These are phyloP conservation scores for Tylopilus sp. DNA, from an alignment of 768 basidiomycete species.

Conservation along the genomic window DNA sequence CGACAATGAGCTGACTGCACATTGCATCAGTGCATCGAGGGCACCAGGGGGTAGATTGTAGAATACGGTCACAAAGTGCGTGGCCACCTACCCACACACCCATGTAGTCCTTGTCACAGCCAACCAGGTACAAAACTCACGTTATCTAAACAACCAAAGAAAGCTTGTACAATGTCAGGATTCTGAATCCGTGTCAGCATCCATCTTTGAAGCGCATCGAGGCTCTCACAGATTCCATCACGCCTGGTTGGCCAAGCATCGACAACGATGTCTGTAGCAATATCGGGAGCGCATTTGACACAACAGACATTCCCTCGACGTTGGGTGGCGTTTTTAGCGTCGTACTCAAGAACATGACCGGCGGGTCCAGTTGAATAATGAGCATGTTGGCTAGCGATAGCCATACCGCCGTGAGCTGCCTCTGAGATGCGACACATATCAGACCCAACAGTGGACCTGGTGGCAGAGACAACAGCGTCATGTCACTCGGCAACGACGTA, in stretches of 20 bases:
- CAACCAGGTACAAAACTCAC: slow-evolving; percentile 37
- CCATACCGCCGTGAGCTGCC: slow-evolving; percentile 80
- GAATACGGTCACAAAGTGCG: slow-evolving; percentile 58
- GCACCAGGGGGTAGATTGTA: slow-evolving; percentile 61
- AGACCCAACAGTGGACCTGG: slow-evolving; percentile 79
- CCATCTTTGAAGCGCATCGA: neutral
- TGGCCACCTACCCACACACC: slow-evolving; percentile 40
- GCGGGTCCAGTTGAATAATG: slow-evolving; percentile 78
- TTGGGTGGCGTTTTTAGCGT: slow-evolving; percentile 52
- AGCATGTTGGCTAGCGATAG: slow-evolving; percentile 78
- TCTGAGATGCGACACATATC: slow-evolving; percentile 67
- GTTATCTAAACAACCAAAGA: slow-evolving; percentile 79
- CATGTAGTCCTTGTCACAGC: neutral
- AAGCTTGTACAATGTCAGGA: slow-evolving; percentile 87
- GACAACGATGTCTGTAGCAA: slow-evolving; percentile 57
- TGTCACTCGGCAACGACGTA: slow-evolving; percentile 73
- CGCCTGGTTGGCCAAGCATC: slow-evolving; percentile 51
- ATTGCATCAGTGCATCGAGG: slow-evolving; percentile 66
- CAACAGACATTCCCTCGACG: slow-evolving; percentile 53
- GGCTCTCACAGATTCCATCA: slow-evolving; percentile 64
- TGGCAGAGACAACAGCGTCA: slow-evolving; percentile 76
- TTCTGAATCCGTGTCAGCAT: slow-evolving; percentile 48
- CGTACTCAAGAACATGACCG: slow-evolving; percentile 36
- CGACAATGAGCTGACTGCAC: slow-evolving; percentile 60
- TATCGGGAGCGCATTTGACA: slow-evolving; percentile 51